Evolutionary conservation across 169 alveolate species (phyloP).

Genomic region (Miamiensis avidus): DNA sequence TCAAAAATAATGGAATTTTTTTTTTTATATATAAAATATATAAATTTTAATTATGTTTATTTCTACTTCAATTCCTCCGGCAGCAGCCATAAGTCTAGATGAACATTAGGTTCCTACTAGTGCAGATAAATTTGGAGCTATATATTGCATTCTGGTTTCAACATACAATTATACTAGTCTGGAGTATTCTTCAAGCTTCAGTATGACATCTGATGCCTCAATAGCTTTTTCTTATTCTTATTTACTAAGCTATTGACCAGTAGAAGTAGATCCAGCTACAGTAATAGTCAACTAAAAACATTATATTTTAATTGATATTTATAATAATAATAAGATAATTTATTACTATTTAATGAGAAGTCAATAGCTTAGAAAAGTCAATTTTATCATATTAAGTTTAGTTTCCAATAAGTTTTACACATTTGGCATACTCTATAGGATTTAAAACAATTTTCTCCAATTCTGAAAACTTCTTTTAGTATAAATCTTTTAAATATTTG

Average conservation of each 20-base stretch:
- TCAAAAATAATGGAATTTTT: too few relatives aligned
- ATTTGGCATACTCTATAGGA: constrained; percentile 74
- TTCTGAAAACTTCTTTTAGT: constrained; percentile 67
- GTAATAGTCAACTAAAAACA: constrained; percentile 38
- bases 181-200: constrained; percentile 34
- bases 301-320: background rate
- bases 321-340: too few relatives aligned
- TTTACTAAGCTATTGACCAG: constrained; percentile 24
- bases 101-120: constrained; percentile 77
- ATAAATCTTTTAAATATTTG: constrained; percentile 60
- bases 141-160: constrained; percentile 67
- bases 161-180: constrained; percentile 21
- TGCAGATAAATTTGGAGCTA: constrained; percentile 80
- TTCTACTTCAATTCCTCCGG: constrained; percentile 68
- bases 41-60: too few relatives aligned
- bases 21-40: too few relatives aligned
- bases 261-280: constrained; percentile 50
- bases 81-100: constrained; percentile 75
- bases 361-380: constrained; percentile 40
- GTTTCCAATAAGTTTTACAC: constrained; percentile 64
- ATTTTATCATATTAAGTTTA: constrained; percentile 48
- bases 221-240: constrained; percentile 34
- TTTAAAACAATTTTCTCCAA: constrained; percentile 65
- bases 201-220: constrained; percentile 41
- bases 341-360: constrained; percentile 24